Evolutionary conservation across 441 rosid genomes (phyloP), one percentile per base, ranked within the genome.

Genomic region (Euphorbia schlechtendalii): DNA sequence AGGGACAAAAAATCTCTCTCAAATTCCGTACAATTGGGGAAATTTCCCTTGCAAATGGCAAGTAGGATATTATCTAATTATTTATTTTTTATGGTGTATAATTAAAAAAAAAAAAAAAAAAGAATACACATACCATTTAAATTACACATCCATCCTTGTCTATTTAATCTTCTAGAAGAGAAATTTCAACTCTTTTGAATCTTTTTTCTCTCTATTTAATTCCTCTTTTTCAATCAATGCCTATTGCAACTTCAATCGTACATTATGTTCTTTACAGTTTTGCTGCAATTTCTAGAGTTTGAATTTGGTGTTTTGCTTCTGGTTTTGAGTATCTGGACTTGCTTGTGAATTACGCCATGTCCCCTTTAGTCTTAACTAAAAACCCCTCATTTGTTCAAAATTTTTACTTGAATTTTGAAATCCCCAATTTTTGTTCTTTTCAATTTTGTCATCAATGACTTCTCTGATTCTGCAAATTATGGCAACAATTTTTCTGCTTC

Each of bases 401-500:
- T 18, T 5, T 38, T 38, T 27, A 22, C 30, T 68, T 61, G 64
- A 69, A 56, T 75, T 69, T 41, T 3, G 61, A 53, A 53, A 60
- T 64, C 32, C 43, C 65, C 58, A 65, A 14, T 53, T 63, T 32
- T 63, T 21, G n/a, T n/a, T n/a, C n/a, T n/a, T n/a, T n/a, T n/a
- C n/a, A n/a, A n/a, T n/a, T n/a, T n/a, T n/a, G n/a, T n/a, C n/a
- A n/a, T n/a, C 0, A 8, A 12, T 4, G 7, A 8, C 4, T 32
- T 38, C 30, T 36, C 63, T 63, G 63, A 38, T 30, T 36, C 62
- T 10, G 40, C 27, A 18, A 52, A 21, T 56, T 15, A 1, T 30
- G 15, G 30, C 32, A 18, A 41, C 30, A 59, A 43, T 49, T 58
- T 67, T 63, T 24, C 67, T 27, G 63, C 40, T 32, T 25, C 60